A percentile compares a stretch with the other conserved stretches of the same genome.
phyloP scores from a whole-genome alignment of 257 asterid genomes.

The Lavandula angustifolia region DNA sequence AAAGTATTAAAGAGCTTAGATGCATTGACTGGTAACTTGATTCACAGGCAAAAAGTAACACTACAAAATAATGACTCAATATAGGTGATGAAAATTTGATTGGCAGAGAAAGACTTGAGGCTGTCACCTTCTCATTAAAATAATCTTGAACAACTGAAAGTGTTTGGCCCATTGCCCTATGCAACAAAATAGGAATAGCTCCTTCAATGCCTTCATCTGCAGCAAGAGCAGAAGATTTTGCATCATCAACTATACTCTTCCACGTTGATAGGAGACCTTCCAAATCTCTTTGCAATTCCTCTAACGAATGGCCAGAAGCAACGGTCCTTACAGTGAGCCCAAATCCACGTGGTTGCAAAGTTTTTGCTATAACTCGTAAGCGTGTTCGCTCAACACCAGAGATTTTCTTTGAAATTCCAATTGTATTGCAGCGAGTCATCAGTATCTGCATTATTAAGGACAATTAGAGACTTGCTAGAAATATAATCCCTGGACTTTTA shows the following conservation, averaged over 20 bases:
- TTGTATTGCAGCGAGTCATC: conserved; percentile 58
- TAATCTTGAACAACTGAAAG: conserved; percentile 94
- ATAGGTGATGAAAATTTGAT: conserved; percentile 24
- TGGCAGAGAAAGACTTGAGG: conserved; percentile 12
- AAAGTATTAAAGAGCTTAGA: conserved; percentile 30
- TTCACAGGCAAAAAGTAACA: conserved; percentile 21
- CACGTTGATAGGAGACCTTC: conserved; percentile 81
- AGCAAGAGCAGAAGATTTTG: conserved; percentile 94
- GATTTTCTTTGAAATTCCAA: conserved; percentile 92
- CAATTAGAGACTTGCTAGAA: conserved; percentile 28
- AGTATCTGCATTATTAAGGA: conserved; percentile 60
- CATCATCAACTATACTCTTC: conserved; percentile 85
- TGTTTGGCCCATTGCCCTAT: conserved; percentile 93
- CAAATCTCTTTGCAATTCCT: conserved; percentile 86
- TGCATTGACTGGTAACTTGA: conserved; percentile 24
- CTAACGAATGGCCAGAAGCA: conserved; percentile 83
- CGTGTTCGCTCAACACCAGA: conserved; percentile 89
- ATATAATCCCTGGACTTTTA: conserved; percentile 32
- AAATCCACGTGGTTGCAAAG: conserved; percentile 87
- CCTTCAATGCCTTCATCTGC: conserved; percentile 97
- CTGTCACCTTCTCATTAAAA: conserved; percentile 77
- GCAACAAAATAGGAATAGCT: conserved; percentile 88
- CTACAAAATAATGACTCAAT: conserved; percentile 18
- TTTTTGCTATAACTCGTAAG: conserved; percentile 78
- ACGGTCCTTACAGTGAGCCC: conserved; percentile 94